phyloP scores from a whole-genome alignment of 2,329 filamentous ascomycete species.

The Harringtonia aguacate region DNA sequence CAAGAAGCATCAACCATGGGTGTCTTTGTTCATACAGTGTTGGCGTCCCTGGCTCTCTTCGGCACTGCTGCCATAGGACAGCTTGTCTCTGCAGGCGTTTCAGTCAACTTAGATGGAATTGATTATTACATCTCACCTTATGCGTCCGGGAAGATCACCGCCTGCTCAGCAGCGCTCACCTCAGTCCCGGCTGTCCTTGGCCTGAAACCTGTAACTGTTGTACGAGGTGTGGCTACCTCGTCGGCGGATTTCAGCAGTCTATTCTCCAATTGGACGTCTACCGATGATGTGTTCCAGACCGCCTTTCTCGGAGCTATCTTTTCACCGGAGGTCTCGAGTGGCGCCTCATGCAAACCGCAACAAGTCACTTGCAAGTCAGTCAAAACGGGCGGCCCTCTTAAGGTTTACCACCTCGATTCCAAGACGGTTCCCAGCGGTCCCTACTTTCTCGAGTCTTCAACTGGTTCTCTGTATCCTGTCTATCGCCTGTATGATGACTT shows the following conservation, averaged over 20 bases:
- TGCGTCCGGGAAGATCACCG: slow-evolving; percentile 16
- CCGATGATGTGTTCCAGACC: slow-evolving; percentile 18
- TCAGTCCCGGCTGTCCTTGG: slow-evolving; percentile 15
- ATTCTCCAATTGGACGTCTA: slow-evolving; percentile 19
- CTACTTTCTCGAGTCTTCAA: slow-evolving; percentile 23
- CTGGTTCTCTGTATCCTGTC: slow-evolving; percentile 21
- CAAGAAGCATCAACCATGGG: too few relatives aligned
- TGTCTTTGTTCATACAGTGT: too few relatives aligned
- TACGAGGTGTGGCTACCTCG: slow-evolving; percentile 15
- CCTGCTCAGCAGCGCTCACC: slow-evolving; percentile 9
- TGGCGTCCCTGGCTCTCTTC: too few relatives aligned
- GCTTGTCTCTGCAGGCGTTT: slow-evolving; percentile 20
- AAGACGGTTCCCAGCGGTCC: slow-evolving; percentile 21
- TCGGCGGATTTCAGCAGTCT: slow-evolving; percentile 12
- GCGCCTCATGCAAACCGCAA: slow-evolving; percentile 7
- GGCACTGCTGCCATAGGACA: neutral
- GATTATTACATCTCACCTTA: slow-evolving; percentile 24
- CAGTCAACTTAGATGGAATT: slow-evolving; percentile 19
- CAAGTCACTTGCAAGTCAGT: neutral
- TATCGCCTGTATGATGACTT: slow-evolving; percentile 25
- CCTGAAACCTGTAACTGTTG: slow-evolving; percentile 23
- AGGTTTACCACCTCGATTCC: slow-evolving; percentile 8
- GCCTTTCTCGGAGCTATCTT: slow-evolving; percentile 16
- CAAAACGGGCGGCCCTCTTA: neutral
- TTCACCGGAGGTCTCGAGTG: slow-evolving; percentile 10